phyloP scores from a whole-genome alignment of 257 asterid species.

The Capsicum chinense region DNA sequence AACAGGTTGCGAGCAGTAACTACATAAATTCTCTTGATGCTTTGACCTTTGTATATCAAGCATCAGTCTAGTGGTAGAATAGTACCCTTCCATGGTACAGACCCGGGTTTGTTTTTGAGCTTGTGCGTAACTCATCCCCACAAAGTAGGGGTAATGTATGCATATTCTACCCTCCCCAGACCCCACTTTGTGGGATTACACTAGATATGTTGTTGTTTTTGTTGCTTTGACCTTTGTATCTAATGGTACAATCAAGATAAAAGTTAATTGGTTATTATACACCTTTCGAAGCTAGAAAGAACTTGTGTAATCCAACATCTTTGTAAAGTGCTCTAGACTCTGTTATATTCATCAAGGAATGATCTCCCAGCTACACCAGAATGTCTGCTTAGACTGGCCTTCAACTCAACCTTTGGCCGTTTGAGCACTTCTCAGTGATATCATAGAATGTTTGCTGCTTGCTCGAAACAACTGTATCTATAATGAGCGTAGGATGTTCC shows the following conservation, averaged over 20 bases:
- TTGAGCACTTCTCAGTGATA: not conserved
- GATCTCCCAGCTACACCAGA: not conserved
- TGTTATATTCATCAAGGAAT: slow-evolving; percentile 6
- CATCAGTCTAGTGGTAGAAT: not conserved
- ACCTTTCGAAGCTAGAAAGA: not conserved
- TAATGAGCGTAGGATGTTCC: not conserved
- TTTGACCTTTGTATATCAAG: not conserved
- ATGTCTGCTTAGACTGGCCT: not conserved
- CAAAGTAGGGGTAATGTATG: not conserved
- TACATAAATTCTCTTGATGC: not conserved
- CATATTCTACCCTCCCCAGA: not conserved
- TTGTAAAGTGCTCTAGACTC: not conserved
- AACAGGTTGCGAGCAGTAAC: not conserved
- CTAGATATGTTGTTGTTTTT: not conserved
- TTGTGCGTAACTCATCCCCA: not conserved
- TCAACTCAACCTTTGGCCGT: not conserved
- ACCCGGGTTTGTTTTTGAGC: not conserved
- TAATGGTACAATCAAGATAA: not conserved
- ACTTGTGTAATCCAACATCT: not conserved
- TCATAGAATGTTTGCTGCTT: not conserved
- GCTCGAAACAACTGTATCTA: not conserved
- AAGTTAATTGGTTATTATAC: not conserved
- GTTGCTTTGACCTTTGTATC: not conserved
- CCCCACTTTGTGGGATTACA: not conserved
- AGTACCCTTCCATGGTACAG: not conserved